These are phyloP conservation scores for Paramecium octaurelia DNA, from an alignment of 73 alveolate genomes.

Conservation along the genomic window DNA sequence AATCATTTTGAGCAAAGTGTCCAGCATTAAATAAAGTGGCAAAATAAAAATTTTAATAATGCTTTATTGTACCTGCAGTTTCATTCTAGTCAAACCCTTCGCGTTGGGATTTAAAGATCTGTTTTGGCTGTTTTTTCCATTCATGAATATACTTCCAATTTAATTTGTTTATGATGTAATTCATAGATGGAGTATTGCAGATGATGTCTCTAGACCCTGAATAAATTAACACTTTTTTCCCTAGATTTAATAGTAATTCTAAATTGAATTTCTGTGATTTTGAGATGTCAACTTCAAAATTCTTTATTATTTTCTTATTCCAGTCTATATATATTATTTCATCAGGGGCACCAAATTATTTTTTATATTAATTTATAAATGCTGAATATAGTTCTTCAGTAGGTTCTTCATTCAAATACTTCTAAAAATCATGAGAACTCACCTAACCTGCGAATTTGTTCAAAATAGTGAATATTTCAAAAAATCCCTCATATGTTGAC, in stretches of 20 bases:
- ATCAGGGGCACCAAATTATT: no score
- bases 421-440: background rate
- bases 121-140: background rate
- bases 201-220: background rate
- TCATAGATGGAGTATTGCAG: background rate
- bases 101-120: background rate
- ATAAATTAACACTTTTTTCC: no score
- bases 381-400: background rate
- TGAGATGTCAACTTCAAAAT: background rate
- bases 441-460: background rate
- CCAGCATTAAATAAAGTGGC: background rate
- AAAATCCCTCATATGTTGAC: background rate
- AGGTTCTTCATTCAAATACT: background rate
- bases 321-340: background rate
- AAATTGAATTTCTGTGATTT: background rate
- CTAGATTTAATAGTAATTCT: no score
- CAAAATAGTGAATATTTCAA: background rate
- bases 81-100: background rate
- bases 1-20: background rate
- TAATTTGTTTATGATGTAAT: background rate
- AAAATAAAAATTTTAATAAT: background rate
- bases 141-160: background rate
- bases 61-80: background rate
- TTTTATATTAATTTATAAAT: background rate
- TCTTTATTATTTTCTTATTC: background rate